A percentile compares a stretch with the other conserved stretches of the same genome.
Conservation (phyloP, 116 monocot species). For the Thalassia testudinum region DNA sequence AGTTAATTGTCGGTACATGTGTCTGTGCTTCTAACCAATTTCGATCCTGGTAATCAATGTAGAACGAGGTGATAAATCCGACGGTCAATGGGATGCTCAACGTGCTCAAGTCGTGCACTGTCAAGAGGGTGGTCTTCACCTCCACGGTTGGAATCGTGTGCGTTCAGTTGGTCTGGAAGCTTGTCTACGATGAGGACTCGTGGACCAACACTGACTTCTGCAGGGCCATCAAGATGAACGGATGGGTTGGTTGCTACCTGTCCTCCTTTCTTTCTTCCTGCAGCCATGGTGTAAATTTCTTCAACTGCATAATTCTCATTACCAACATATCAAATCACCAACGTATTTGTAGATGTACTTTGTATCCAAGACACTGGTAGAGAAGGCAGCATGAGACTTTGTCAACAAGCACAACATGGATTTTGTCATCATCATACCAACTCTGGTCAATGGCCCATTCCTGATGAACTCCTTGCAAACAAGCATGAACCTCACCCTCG, state of each 20-base stretch:
- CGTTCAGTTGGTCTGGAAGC: constrained; percentile 23
- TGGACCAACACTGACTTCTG: constrained; percentile 72
- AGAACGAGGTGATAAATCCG: constrained; percentile 84
- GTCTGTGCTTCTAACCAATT: no score
- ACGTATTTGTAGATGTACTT: constrained; percentile 63
- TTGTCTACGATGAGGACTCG: constrained; percentile 43
- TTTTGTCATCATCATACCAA: constrained; percentile 56
- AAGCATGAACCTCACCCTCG: constrained; percentile 29
- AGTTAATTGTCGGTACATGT: no score
- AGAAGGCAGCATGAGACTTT: constrained; percentile 66
- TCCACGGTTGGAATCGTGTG: constrained; percentile 59
- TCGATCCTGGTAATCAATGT: no score
- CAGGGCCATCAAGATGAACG: constrained; percentile 79
- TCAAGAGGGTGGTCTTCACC: constrained; percentile 53
- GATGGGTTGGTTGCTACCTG: constrained; percentile 32
- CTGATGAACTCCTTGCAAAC: constrained; percentile 28
- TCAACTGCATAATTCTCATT: not conserved
- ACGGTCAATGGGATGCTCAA: constrained; percentile 42
- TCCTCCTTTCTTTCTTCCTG: not conserved
- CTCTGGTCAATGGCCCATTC: constrained; percentile 62
- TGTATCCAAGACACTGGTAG: constrained; percentile 54
- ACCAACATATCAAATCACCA: no score
- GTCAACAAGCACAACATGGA: constrained; percentile 34
- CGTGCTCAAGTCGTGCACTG: constrained; percentile 57
- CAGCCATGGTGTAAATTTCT: not conserved